Conservation (phyloP, 306 rosid species). For the Argentina anserina region DNA sequence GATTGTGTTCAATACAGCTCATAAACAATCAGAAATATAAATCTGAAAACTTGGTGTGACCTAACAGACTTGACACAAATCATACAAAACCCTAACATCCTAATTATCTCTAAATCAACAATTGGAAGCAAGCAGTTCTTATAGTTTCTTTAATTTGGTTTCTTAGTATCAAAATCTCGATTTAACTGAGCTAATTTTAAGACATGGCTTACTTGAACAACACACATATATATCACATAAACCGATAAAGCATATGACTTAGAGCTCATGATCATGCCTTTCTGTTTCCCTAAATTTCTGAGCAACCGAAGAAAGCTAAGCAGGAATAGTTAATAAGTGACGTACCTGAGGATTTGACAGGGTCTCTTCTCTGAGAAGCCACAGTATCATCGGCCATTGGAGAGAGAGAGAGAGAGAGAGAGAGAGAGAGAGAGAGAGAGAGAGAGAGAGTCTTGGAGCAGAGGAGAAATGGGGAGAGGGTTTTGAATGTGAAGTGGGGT, state of each 20-base stretch:
- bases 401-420: too few relatives aligned
- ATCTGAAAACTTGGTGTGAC: background rate
- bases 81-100: background rate
- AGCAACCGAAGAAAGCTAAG: background rate
- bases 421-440: too few relatives aligned
- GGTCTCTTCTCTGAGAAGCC: conserved; percentile 54
- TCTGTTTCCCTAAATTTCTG: background rate
- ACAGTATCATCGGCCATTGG: conserved; percentile 65
- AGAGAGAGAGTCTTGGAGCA: conserved; percentile 7
- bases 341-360: conserved; percentile 72
- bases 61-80: background rate
- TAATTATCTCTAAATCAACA: background rate
- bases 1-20: background rate
- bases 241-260: background rate
- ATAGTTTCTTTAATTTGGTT: background rate
- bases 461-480: background rate
- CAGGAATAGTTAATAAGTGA: conserved; percentile 7
- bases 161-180: background rate
- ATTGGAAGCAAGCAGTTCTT: background rate
- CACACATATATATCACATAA: background rate
- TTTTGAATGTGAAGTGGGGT: background rate
- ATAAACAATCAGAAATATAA: too few relatives aligned
- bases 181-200: background rate
- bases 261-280: background rate
- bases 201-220: background rate